Evolutionary conservation across 179 eudicot genomes (phyloP), one percentile per base, ranked within the genome.

Genomic region (Sideroxylon spinosum): DNA sequence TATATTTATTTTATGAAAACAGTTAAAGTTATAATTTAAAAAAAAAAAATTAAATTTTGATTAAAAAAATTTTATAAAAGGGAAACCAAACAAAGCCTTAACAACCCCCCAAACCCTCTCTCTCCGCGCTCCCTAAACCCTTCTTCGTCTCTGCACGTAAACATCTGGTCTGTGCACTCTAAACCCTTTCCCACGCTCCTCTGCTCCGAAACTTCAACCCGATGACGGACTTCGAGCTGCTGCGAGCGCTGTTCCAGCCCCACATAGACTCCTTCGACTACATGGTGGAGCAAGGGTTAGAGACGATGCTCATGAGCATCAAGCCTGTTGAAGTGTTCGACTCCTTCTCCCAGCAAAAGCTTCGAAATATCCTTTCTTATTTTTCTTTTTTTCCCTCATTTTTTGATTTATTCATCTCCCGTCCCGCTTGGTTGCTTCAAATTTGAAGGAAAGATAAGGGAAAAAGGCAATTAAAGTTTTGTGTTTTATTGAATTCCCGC

Each of bases 211-310:
- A 37, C 44, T 37, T 37, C 44, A 37, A 3, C 44, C 2, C 44
- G 44, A 37, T 37, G 44, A 37, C 44, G 44, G 44, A 37, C 44
- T 37, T 37, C 8, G 82, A 67, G 62, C 79, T 88, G 4, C 80
- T 94, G 62, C 80, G 77, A 19, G 97, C 93, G 87, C 87, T 93
- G 0, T 88, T 95, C 77, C 84, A 83, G 73, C 98, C 87, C 69
- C 97, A 93, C 63, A 87, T 95, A 8, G 94, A 93, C 25, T 95
- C 99, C 0, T 95, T 85, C 53, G 89, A 95, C 76, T 79, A 95
- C 83, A 82, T 92, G 77, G 56, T 86, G 5, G 89, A 86, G 0
- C 26, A 81, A 8, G 98, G 98, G 0, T 66, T 93, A 7, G 86
- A 88, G 48, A 77, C 66, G 0, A 79, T 87, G 86, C 49, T 92